Conservation (phyloP, 2,329 filamentous ascomycete species). For the Mariannaea sp. region DNA sequence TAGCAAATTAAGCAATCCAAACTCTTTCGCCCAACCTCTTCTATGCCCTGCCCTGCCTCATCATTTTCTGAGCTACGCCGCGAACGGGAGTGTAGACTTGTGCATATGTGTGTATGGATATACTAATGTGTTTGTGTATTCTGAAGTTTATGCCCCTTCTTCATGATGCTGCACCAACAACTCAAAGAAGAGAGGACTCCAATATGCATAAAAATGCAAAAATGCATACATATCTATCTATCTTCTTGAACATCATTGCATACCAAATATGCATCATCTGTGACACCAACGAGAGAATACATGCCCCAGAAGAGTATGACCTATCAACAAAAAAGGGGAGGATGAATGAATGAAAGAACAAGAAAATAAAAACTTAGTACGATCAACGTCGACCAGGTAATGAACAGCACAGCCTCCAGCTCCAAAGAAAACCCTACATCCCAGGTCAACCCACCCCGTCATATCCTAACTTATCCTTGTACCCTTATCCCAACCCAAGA, state of each 20-base stretch:
- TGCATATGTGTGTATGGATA: too few species aligned
- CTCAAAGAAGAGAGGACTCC: too few species aligned
- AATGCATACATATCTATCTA: too few species aligned
- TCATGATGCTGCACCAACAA: too few species aligned
- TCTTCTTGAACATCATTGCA: conserved; percentile 22
- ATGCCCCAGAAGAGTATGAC: conserved; percentile 22
- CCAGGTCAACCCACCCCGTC: conserved; percentile 10
- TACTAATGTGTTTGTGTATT: too few species aligned
- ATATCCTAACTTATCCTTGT: conserved; percentile 10
- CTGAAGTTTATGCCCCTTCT: too few species aligned
- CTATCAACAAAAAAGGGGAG: conserved; percentile 22
- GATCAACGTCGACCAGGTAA: conserved; percentile 1
- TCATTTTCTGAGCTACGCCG: too few species aligned
- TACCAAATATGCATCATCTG: conserved; percentile 22
- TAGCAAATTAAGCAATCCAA: not conserved
- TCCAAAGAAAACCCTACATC: conserved; percentile 14
- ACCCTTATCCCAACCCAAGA: conserved; percentile 7
- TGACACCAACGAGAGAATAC: conserved; percentile 15
- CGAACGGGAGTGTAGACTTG: too few species aligned
- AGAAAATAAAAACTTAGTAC: conserved; percentile 4
- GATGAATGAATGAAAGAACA: not conserved
- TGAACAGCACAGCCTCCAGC: conserved; percentile 28
- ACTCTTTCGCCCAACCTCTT: too few species aligned
- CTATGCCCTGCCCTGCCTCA: too few species aligned
- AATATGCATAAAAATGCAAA: too few species aligned